Conservation (phyloP, 2,329 filamentous ascomycete genomes). For the Gaeumannomyces sp. region DNA sequence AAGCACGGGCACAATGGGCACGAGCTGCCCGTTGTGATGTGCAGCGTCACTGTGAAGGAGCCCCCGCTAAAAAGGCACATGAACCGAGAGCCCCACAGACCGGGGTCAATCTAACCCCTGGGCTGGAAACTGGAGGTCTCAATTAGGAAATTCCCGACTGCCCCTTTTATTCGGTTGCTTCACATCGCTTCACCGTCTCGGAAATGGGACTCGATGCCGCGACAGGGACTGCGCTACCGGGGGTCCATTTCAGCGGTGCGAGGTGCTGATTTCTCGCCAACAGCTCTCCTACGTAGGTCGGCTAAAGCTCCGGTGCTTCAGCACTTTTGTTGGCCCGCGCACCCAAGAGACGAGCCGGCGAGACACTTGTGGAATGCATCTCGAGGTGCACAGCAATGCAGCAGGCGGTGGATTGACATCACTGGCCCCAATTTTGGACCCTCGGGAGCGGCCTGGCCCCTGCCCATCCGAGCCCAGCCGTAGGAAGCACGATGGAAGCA, state of each 20-base stretch:
- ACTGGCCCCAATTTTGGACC: conserved; percentile 5
- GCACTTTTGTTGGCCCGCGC: neutral
- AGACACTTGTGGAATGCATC: neutral
- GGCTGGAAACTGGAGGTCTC: neutral
- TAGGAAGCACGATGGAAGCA: neutral
- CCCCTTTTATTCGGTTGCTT: neutral
- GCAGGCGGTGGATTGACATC: conserved; percentile 5
- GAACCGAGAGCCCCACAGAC: neutral
- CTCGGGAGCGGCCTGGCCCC: conserved; percentile 2
- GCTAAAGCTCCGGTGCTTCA: neutral
- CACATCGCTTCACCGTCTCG: neutral
- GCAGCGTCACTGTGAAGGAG: too few species aligned
- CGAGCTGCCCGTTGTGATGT: neutral
- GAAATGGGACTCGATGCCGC: neutral
- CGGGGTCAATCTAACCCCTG: neutral
- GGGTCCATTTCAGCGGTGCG: too few species aligned
- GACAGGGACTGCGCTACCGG: neutral
- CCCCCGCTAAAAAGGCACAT: neutral
- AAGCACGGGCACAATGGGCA: neutral
- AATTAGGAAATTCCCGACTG: neutral
- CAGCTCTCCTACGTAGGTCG: too few species aligned
- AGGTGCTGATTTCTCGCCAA: too few species aligned
- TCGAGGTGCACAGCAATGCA: neutral
- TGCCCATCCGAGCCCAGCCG: neutral
- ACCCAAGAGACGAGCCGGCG: neutral